Evolutionary conservation across 495 filamentous ascomycete genomes (phyloP).

Genomic region (Aspergillus bertholletiae): DNA sequence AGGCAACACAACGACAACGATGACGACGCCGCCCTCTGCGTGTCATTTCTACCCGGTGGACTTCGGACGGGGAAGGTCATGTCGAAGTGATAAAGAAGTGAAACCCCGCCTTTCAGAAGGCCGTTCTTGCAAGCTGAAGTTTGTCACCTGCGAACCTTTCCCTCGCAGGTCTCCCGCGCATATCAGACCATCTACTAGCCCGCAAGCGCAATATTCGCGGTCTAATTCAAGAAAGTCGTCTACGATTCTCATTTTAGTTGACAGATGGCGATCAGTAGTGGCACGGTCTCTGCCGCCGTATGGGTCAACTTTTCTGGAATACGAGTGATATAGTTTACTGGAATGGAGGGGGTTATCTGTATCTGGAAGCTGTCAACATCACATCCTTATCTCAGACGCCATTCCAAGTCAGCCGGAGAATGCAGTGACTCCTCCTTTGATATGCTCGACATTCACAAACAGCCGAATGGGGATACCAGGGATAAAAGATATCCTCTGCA

Average conservation of each 20-base stretch:
- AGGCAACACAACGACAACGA: background rate
- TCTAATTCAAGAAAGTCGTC: background rate
- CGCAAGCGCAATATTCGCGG: background rate
- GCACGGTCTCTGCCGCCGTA: background rate
- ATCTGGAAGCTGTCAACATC: background rate
- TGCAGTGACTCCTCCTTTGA: background rate
- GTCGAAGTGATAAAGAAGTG: slow-evolving; percentile 2
- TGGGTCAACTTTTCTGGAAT: background rate
- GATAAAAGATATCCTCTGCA: background rate
- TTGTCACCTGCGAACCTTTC: background rate
- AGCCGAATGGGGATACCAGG: background rate
- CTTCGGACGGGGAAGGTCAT: background rate
- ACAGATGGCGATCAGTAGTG: background rate
- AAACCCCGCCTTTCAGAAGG: slow-evolving; percentile 8
- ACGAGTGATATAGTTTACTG: background rate
- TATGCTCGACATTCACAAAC: background rate
- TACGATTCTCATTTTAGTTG: background rate
- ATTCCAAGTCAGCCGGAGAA: background rate
- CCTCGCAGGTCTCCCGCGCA: background rate
- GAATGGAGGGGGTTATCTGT: background rate
- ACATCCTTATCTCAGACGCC: background rate
- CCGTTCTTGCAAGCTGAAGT: background rate
- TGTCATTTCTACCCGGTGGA: background rate
- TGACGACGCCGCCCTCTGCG: slow-evolving; percentile 1
- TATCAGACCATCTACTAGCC: background rate